Base-by-base conservation (phyloP, 1,139 yeast species). In the Geotrichum restrictum region DNA sequence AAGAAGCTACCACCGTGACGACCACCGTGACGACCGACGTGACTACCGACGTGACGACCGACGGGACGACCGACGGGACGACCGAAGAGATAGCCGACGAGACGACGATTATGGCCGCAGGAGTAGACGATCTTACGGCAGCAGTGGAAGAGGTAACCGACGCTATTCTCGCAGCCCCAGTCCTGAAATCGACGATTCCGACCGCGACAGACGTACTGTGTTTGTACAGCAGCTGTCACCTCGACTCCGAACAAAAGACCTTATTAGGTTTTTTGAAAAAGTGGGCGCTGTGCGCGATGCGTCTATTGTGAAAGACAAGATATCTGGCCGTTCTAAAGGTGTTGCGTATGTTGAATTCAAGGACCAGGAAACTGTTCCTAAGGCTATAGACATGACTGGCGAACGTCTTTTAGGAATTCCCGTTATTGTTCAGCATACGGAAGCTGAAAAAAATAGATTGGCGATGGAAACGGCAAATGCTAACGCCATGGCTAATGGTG, bases 141-240 rank as follows among this genome's bases (percentile, higher is more conserved):
- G 42, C 13, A 24, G 29, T 24, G 45, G 52, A n/a, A 34, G 51
- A 19, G 37, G 53, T 13, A 39, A 37, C 29, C 36, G 48, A 27
- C 42, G 54, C 42, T 29, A 52, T 24, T 42, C 49, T 16, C 46
- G 47, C 19, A 37, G 43, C 36, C 56, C 51, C 14, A 29, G 46
- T 13, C 47, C 50, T 11, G 19, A 19, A 16, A 13, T 19, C 21
- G 41, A 34, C 19, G 34, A 34, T 16, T 46, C 27, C 1, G 69
- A 66, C 33, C 60, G 71, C 14, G 73, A 69, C 52, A 58, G 62
- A 41, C 60, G 74, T 16, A 71, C 74, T 1, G 69, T 70, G 19
- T 70, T 70, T 59, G 74, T 70, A 1, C 71, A 66, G 52, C 74
- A 71, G 49, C 59, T 71, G 27, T 71, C 74, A 1, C 69, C 69